phyloP scores from a whole-genome alignment of 2,329 filamentous ascomycete species.

The Fusarium acutatum region DNA sequence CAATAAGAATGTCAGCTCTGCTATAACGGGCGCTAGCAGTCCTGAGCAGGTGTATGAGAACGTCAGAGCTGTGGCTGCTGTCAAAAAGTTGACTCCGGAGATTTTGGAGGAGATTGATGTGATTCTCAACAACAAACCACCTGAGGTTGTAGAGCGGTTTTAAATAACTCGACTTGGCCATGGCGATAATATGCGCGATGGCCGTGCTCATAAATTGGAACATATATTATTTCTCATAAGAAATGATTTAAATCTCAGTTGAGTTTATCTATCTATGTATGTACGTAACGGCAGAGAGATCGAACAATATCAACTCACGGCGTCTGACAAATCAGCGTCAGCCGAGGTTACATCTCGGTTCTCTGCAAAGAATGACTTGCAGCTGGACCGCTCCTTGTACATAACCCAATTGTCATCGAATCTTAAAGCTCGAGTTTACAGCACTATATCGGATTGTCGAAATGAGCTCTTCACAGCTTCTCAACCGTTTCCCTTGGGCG shows the following conservation, averaged over 20 bases:
- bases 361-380: not conserved
- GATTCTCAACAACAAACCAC: conserved; percentile 67
- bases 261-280: not conserved
- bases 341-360: not conserved
- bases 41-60: conserved; percentile 69
- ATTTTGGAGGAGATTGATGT: conserved; percentile 68
- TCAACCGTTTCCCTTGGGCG: conserved; percentile 44
- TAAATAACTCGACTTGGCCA: not conserved
- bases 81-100: conserved; percentile 66
- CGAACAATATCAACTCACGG: not conserved
- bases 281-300: not conserved
- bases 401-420: not conserved
- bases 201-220: not conserved
- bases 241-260: not conserved
- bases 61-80: conserved; percentile 59
- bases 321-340: conserved; percentile 26
- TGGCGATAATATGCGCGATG: not conserved
- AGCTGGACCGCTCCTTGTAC: not conserved
- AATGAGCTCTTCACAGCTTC: conserved; percentile 41
- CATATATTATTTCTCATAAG: not conserved
- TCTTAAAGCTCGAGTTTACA: not conserved
- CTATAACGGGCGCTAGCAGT: conserved; percentile 68
- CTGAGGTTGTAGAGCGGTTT: conserved; percentile 47
- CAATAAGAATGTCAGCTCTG: conserved; percentile 68
- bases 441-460: not conserved